Base-by-base conservation (phyloP, 257 asterid genomes). In the Rehmannia glutinosa region DNA sequence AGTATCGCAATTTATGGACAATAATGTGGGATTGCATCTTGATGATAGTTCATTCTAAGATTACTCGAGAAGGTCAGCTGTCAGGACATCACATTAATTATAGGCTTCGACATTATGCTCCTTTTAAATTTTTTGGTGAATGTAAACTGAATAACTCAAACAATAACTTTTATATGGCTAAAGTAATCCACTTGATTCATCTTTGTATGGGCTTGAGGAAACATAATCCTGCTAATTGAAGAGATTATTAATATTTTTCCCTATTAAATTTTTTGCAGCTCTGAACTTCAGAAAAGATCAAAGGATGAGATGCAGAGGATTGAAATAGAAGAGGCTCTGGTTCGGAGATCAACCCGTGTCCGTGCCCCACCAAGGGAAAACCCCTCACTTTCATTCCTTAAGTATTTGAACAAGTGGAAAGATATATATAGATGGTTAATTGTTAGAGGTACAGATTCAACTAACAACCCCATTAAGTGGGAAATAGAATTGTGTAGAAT, bases 331-430 rank as follows among this genome's bases (percentile, higher is more conserved):
- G 97, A 94, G 66, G 88, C 96, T 55, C 73, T 77, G 68, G 83
- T 88, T 51, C 87, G 97, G 62, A 79, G 96, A 74, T 93, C 99
- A 55, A 90, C 89, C 66, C 97, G 99, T 35, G 90, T 93, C 1
- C 92, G 96, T 47, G 97, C 99, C 69, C 83, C 96, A 45, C 86
- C 91, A 0, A 70, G 83, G 80, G 95, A 88, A 54, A 82, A 80
- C 71, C 91, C 89, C 27, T 78, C 90, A 11, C 81, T 50, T 60
- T 80, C 88, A 25, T 93, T 93, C 78, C 90, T 93, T n/a, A 93
- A 93, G 83, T 93, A 93, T 64, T 87, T 78, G 55, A 93, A 93
- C 96, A 88, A 84, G 80, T 93, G 95, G 96, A 90, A 84, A 79
- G 92, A 82, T 62, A 12, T 55, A 12, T 55, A 33, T 74, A 42